Percentiles rank a stretch among this genome's conserved stretches.
These are phyloP conservation scores for Echeveria elegans DNA, from an alignment of 164 flowering plant species.

Conservation along the genomic window DNA sequence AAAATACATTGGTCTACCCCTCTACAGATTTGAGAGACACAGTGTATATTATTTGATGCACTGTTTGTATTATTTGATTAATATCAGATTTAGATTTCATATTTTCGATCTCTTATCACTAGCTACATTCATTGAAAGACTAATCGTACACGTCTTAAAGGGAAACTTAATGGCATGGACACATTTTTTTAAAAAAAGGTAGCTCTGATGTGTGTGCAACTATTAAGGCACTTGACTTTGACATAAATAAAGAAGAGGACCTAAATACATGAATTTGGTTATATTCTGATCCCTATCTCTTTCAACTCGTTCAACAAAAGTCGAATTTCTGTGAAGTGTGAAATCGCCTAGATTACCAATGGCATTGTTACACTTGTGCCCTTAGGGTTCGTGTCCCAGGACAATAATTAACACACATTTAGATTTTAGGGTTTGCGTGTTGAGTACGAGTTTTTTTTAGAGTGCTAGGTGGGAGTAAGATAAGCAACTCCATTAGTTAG, in stretches of 20 bases:
- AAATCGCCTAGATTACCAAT: background rate
- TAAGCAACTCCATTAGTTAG: background rate
- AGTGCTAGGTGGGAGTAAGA: constrained; percentile 1
- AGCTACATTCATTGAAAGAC: no score
- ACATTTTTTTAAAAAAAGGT: background rate
- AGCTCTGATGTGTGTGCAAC: background rate
- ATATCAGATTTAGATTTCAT: no score
- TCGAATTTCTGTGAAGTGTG: background rate
- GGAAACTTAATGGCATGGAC: background rate
- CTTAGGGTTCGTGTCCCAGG: background rate
- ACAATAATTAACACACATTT: background rate
- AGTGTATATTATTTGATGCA: no score
- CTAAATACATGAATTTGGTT: background rate
- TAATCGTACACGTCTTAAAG: background rate
- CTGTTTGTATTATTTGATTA: no score
- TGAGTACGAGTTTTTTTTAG: background rate
- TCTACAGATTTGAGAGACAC: no score
- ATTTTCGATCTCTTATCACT: no score
- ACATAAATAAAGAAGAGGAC: background rate
- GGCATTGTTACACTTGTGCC: background rate
- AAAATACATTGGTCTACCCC: no score
- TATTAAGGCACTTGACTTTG: background rate
- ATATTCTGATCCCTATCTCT: background rate
- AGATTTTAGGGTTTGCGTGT: background rate
- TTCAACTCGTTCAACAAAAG: background rate